Conservation (phyloP, 371 early-diverging fungal genomes). For the Apophysomyces sp. region DNA sequence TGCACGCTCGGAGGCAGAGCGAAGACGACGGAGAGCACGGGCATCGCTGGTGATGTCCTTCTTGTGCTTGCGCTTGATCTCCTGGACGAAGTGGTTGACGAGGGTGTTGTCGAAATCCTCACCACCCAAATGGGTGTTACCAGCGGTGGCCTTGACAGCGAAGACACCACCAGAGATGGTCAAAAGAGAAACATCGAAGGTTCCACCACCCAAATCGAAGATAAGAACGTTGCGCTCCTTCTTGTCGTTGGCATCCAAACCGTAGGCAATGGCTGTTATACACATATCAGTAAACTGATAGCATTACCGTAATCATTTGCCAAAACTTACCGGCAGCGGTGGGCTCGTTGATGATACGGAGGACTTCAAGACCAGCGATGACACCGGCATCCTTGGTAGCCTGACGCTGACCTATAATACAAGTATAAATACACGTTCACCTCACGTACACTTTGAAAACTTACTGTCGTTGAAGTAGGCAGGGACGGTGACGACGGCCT, state of each 20-base stretch:
- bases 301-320: neutral
- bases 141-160: slow-evolving; percentile 85
- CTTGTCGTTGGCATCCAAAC: slow-evolving; percentile 72
- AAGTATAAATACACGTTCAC: neutral
- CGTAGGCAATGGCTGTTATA: slow-evolving; percentile 83
- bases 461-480: slow-evolving; percentile 74
- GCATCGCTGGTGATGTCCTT: slow-evolving; percentile 81
- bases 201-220: slow-evolving; percentile 97
- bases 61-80: slow-evolving; percentile 84
- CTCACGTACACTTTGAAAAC: neutral
- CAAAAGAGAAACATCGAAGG: slow-evolving; percentile 91
- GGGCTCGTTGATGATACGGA: slow-evolving; percentile 92
- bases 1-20: slow-evolving; percentile 95
- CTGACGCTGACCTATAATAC: slow-evolving; percentile 59
- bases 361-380: slow-evolving; percentile 75
- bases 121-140: slow-evolving; percentile 95
- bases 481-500: slow-evolving; percentile 81
- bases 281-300: neutral
- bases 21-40: slow-evolving; percentile 91
- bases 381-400: slow-evolving; percentile 83
- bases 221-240: slow-evolving; percentile 84
- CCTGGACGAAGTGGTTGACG: slow-evolving; percentile 79
- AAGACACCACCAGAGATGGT: slow-evolving; percentile 88
- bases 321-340: slow-evolving; percentile 74
- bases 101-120: slow-evolving; percentile 96